Evolutionary conservation across 352 stramenopile species (phyloP), one percentile per base, ranked within the genome.

Genomic region (Globisporangium parvum): DNA sequence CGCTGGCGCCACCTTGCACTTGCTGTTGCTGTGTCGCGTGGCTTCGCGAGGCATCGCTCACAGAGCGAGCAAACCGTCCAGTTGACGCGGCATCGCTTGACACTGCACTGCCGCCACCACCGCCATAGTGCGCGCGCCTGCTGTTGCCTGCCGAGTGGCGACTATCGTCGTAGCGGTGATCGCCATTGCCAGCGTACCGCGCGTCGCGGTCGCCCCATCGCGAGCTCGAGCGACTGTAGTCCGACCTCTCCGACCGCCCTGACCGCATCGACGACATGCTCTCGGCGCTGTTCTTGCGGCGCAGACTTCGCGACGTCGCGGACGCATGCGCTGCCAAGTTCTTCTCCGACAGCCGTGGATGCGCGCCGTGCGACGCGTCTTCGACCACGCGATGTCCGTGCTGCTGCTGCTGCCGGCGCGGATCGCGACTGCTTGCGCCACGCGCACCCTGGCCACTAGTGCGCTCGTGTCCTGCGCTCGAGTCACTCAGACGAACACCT

Each of bases 261-360:
- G 75, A 85, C 12, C 68, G 68, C 41, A 77, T 72, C 8, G 72
- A 82, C 6, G 66, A 77, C 15, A 83, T 64, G 31, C 73, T 84
- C 47, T 85, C 75, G 17, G 64, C 64, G 57, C 75, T 85, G 59
- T 79, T 79, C 62, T 85, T 85, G 28, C 75, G 65, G 2, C 57
- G 65, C 37, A 76, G 48, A 10, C 59, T 64, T 49, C 60, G 65
- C 21, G 70, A 63, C 10, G 50, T 49, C 37, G 57, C 56, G 2
- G 42, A 33, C 39, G 31, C 46, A 33, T 60, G 54, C 23, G 51
- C 31, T 11, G 57, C 57, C 10, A 62, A 23, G 37, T 53, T 62
- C 50, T 62, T 62, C 48, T 62, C 57, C 9, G 57, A 62, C 3
- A 62, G 57, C 1, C 50, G 51, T 1, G n/a, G 42, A 41, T 57